Conservation (phyloP, 768 basidiomycete species). For the Suillus bovinus region DNA sequence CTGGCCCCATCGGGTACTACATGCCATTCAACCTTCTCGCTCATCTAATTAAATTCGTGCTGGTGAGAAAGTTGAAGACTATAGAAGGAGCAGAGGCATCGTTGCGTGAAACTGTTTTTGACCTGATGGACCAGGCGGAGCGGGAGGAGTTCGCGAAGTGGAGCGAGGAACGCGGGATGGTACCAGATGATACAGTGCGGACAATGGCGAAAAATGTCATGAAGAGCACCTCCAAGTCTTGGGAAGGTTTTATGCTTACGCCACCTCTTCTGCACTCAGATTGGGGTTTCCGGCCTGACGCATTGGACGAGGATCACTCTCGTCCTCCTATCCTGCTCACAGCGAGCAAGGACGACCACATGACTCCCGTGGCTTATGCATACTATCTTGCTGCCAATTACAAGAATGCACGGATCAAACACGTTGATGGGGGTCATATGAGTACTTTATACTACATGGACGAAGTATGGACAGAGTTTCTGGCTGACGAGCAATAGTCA, state of each 20-base stretch:
- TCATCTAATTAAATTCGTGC: constrained; percentile 31
- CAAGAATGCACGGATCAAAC: constrained; percentile 42
- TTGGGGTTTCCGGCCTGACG: constrained; percentile 49
- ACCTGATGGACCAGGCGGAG: constrained; percentile 40
- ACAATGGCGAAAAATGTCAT: constrained; percentile 42
- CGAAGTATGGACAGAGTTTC: constrained; percentile 42
- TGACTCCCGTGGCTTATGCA: constrained; percentile 44
- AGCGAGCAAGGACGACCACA: constrained; percentile 42
- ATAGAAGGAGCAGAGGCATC: constrained; percentile 43
- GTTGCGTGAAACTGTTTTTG: constrained; percentile 39
- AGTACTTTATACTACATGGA: constrained; percentile 45
- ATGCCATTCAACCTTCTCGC: constrained; percentile 42
- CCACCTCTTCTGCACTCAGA: constrained; percentile 45
- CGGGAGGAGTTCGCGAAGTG: constrained; percentile 38
- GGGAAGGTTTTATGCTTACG: constrained; percentile 52
- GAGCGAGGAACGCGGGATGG: constrained; percentile 39
- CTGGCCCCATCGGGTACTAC: constrained; percentile 45
- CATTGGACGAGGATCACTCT: constrained; percentile 46
- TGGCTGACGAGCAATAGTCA: constrained; percentile 17
- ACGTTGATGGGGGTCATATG: constrained; percentile 52
- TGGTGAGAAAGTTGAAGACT: constrained; percentile 39
- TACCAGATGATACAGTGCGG: constrained; percentile 45
- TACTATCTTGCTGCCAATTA: constrained; percentile 50
- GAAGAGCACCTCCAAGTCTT: constrained; percentile 49
- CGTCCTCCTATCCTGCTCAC: constrained; percentile 47